These are phyloP conservation scores for Saturnispora silvae DNA, from an alignment of 805 yeast genomes.

Conservation along the genomic window DNA sequence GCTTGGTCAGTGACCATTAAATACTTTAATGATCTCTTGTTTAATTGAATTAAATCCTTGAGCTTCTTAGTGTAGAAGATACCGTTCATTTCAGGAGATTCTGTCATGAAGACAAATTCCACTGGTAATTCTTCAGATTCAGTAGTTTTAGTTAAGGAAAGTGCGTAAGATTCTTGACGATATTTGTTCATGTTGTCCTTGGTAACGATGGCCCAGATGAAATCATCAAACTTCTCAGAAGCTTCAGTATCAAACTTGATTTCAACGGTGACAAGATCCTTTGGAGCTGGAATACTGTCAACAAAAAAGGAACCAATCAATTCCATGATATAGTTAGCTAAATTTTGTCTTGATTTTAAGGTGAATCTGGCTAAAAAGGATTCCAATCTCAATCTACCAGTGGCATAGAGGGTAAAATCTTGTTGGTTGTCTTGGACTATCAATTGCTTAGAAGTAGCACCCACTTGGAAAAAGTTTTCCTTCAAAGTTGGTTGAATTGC, in stretches of 20 bases:
- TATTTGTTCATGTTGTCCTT: conserved; percentile 70
- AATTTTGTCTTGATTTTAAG: conserved; percentile 72
- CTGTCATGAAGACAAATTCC: conserved; percentile 81
- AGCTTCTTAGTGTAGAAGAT: conserved; percentile 45
- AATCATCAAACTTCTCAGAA: conserved; percentile 46
- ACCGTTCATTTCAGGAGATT: conserved; percentile 71
- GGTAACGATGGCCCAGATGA: conserved; percentile 75
- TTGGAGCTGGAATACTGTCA: conserved; percentile 43
- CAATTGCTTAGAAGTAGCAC: conserved; percentile 37
- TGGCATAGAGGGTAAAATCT: conserved; percentile 60
- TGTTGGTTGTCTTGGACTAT: conserved; percentile 55
- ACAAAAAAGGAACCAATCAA: conserved; percentile 45
- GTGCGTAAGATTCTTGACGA: conserved; percentile 68
- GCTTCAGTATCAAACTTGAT: conserved; percentile 41
- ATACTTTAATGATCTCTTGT: conserved; percentile 42
- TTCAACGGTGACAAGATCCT: conserved; percentile 50
- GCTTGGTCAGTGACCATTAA: conserved; percentile 82
- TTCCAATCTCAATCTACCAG: conserved; percentile 77
- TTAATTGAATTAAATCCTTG: conserved; percentile 29
- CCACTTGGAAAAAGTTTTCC: conserved; percentile 71
- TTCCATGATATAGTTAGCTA: conserved; percentile 59
- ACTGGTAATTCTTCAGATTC: conserved; percentile 63
- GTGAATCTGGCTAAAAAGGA: conserved; percentile 50
- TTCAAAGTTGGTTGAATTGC: conserved; percentile 39
- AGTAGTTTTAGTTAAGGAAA: conserved; percentile 74